A percentile compares a stretch with the other conserved stretches of the same genome.
Evolutionary conservation across 2,329 filamentous ascomycete genomes (phyloP).

Genomic region (Hypomyces perniciosus): DNA sequence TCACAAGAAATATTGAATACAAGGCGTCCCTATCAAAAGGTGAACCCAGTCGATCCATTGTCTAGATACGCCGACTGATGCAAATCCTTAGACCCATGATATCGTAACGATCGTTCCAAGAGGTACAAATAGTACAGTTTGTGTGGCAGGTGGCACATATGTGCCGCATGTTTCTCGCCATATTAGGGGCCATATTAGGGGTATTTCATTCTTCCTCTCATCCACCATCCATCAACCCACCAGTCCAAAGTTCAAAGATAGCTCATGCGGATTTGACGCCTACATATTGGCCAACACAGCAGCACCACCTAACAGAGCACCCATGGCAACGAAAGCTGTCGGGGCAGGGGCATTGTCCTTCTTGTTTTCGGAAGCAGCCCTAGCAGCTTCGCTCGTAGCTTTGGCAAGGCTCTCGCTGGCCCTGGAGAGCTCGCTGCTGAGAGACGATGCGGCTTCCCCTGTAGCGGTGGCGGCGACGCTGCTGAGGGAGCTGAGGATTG

Average conservation of each 20-base stretch:
- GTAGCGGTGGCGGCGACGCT: conserved; percentile 17
- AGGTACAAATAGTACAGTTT: background rate
- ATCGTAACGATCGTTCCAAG: background rate
- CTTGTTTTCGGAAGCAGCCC: conserved; percentile 14
- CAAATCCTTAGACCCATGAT: conserved; percentile 3
- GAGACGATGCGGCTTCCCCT: conserved; percentile 18
- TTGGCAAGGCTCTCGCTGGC: conserved; percentile 14
- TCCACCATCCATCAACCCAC: background rate
- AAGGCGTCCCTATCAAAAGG: background rate
- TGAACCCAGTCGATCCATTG: conserved; percentile 1
- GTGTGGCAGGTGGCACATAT: background rate
- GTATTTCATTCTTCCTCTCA: background rate
- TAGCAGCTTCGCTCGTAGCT: conserved; percentile 15
- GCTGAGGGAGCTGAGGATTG: conserved; percentile 20
- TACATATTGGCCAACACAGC: conserved; percentile 42
- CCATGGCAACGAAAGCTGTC: conserved; percentile 39
- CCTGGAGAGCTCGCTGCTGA: conserved; percentile 20
- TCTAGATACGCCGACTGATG: conserved; percentile 5
- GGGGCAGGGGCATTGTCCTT: conserved; percentile 26
- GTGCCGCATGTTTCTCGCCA: background rate
- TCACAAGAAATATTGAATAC: background rate
- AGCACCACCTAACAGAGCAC: conserved; percentile 42
- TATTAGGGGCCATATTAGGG: too few relatives aligned
- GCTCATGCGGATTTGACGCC: background rate
- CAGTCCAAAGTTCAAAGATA: background rate